Base-by-base conservation (phyloP, 148 eudicot genomes). In the Salicornia ramosissima region DNA sequence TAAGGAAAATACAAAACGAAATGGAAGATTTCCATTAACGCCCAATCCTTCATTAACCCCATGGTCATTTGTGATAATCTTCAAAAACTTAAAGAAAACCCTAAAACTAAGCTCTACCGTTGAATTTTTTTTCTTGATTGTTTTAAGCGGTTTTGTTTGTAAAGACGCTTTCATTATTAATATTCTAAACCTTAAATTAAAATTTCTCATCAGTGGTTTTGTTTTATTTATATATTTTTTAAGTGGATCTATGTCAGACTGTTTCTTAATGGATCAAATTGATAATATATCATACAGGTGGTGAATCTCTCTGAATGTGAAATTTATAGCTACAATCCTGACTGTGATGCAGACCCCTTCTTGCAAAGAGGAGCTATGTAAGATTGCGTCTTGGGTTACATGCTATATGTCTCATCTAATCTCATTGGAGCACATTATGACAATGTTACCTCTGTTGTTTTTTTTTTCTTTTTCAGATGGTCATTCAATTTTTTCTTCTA, bases 401-500 rank as follows among this genome's bases (percentile, higher is more conserved):
- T n/a, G n/a, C n/a, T 67, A 21, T 60, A 10, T 33, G 45, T 33
- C 4, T 58, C 31, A 13, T 73, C 49, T 51, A 25, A 34, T 30
- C 21, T 18, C 16, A 24, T 21, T 1, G 39, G 45, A 60, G 69
- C 30, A 26, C 49, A 76, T 24, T 16, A 40, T 65, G 25, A 71
- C 33, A 18, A n/a, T 30, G 28, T 16, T 54, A 29, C n/a, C 21
- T 61, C 28, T 71, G 47, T n/a, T n/a, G n/a, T 36, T 31, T 67
- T 55, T 36, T 22, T 60, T 45, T 29, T 64, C 49, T 53, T 78
- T 53, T 76, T 26, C 90, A 93, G 98, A 80, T 93, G 98, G 98
- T 90, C 97, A 1, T 93, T 85, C 81, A 90, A 85, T 76, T 87
- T 88, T 80, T 90, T 93, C 86, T 90, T 93, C 90, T 93, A 93